Percentiles rank a stretch among this genome's conserved stretches.
phyloP scores from a whole-genome alignment of 805 yeast genomes.

The Scheffersomyces lignosus region DNA sequence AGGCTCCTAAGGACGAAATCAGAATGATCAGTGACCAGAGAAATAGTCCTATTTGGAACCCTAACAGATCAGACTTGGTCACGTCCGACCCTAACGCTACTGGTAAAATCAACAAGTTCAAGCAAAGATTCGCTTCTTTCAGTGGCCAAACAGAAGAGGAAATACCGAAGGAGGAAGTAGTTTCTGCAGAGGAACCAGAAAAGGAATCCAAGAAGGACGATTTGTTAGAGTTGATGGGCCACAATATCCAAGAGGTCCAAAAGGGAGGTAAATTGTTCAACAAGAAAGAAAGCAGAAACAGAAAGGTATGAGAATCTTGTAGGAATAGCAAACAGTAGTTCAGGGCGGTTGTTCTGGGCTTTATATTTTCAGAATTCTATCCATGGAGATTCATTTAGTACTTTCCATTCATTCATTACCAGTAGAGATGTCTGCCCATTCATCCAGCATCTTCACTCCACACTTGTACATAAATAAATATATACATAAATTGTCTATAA shows the following conservation, averaged over 20 bases:
- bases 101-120: constrained; percentile 76
- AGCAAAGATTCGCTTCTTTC: constrained; percentile 60
- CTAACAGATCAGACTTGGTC: constrained; percentile 73
- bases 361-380: too few species aligned
- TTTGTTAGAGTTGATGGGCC: constrained; percentile 61
- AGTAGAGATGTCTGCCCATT: too few species aligned
- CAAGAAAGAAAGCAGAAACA: constrained; percentile 43
- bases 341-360: too few species aligned
- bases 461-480: too few species aligned
- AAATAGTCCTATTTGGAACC: constrained; percentile 86
- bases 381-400: too few species aligned
- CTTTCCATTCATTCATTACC: too few species aligned
- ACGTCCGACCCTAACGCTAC: constrained; percentile 79
- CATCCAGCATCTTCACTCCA: too few species aligned
- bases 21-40: constrained; percentile 88
- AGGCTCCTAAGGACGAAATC: constrained; percentile 83
- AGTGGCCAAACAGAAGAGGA: constrained; percentile 24
- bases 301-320: constrained; percentile 26
- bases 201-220: constrained; percentile 35
- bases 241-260: constrained; percentile 53
- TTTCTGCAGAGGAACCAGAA: constrained; percentile 2
- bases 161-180: constrained; percentile 14
- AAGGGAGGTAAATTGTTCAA: constrained; percentile 54
- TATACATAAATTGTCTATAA: neutral
- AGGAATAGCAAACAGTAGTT: too few species aligned